Evolutionary conservation across 2,329 filamentous ascomycete genomes (phyloP).

Genomic region (Delphinella strobiligena): DNA sequence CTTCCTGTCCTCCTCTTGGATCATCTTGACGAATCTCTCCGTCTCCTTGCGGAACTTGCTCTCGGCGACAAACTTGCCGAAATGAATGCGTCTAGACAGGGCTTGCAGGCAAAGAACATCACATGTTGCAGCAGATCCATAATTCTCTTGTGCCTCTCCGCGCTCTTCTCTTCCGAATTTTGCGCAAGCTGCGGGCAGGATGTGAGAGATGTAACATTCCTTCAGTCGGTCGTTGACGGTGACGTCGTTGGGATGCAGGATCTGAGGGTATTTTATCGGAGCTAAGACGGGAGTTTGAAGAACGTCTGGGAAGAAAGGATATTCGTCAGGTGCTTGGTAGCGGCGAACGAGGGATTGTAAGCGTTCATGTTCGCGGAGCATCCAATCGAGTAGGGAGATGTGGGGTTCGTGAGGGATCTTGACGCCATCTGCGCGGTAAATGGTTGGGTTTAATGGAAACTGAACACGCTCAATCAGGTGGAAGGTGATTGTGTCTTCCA

Average conservation of each 20-base stretch:
- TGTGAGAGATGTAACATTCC: constrained; percentile 66
- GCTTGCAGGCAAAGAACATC: constrained; percentile 88
- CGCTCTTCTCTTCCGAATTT: constrained; percentile 66
- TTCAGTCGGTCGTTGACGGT: constrained; percentile 86
- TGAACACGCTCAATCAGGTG: constrained; percentile 96
- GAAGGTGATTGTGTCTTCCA: constrained; percentile 96
- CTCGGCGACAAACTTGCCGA: constrained; percentile 97
- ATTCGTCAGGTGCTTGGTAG: constrained; percentile 93
- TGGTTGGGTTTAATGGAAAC: constrained; percentile 80
- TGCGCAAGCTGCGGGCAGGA: constrained; percentile 75
- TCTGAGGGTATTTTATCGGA: constrained; percentile 73
- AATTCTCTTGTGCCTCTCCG: constrained; percentile 83
- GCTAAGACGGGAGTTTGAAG: constrained; percentile 74
- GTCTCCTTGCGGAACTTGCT: constrained; percentile 80
- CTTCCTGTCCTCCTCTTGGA: constrained; percentile 64
- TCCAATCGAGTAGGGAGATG: constrained; percentile 87
- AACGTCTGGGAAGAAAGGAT: constrained; percentile 84
- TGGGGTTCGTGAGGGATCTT: constrained; percentile 54
- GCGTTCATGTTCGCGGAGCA: constrained; percentile 78
- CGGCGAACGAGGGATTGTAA: constrained; percentile 87
- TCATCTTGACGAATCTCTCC: constrained; percentile 69
- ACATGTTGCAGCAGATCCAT: constrained; percentile 80
- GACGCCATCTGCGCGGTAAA: constrained; percentile 74
- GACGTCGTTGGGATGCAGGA: constrained; percentile 79
- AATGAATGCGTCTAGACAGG: constrained; percentile 82